Conservation (phyloP, 345 rosid species). For the Psidium guajava region DNA sequence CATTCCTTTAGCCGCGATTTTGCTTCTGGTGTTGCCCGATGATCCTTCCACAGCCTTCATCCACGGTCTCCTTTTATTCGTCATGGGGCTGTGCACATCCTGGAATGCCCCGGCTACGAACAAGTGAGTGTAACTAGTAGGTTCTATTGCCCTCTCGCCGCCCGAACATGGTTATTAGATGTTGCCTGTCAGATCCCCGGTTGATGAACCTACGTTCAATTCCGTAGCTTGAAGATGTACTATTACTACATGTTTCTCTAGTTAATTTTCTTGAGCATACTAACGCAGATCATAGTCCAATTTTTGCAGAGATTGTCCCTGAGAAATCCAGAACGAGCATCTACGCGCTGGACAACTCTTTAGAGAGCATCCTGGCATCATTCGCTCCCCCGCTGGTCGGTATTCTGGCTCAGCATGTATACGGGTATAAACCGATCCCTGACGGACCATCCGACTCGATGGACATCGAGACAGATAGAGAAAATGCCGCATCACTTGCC, state of each 20-base stretch:
- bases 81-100: conserved; percentile 57
- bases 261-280: neutral
- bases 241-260: neutral
- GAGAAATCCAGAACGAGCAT: conserved; percentile 71
- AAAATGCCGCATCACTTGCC: conserved; percentile 65
- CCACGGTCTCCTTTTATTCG: conserved; percentile 47
- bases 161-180: neutral
- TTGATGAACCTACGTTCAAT: neutral
- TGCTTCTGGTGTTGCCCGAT: conserved; percentile 59
- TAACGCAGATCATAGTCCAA: conserved; percentile 35
- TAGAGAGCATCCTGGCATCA: conserved; percentile 65
- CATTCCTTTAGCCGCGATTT: conserved; percentile 73
- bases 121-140: conserved; percentile 35
- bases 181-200: neutral
- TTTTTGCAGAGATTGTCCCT: conserved; percentile 84
- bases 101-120: conserved; percentile 89
- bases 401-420: conserved; percentile 57
- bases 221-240: neutral
- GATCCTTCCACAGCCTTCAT: conserved; percentile 52
- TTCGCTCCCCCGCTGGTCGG: conserved; percentile 87
- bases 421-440: conserved; percentile 62
- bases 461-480: conserved; percentile 54
- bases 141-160: too few species aligned
- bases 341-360: conserved; percentile 66
- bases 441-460: conserved; percentile 23